phyloP scores from a whole-genome alignment of 2,329 filamentous ascomycete species.

The Trichophyton simii region DNA sequence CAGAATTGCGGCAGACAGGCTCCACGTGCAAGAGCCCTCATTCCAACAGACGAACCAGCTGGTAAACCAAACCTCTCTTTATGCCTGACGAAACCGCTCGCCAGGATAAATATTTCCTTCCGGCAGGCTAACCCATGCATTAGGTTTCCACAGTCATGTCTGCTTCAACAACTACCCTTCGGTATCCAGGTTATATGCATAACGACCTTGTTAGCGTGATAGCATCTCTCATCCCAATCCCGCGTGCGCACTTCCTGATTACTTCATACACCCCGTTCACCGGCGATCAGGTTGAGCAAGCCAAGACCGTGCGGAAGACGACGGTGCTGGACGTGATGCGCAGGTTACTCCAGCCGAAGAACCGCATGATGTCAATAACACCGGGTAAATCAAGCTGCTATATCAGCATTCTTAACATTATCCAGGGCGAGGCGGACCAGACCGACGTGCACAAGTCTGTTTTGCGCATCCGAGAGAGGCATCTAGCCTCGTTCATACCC shows the following conservation, averaged over 20 bases:
- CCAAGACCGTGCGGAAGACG: constrained; percentile 94
- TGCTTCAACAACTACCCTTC: constrained; percentile 85
- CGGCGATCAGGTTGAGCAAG: constrained; percentile 87
- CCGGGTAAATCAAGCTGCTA: constrained; percentile 97
- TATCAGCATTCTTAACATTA: constrained; percentile 97
- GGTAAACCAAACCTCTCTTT: constrained; percentile 37
- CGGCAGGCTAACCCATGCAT: constrained; percentile 8
- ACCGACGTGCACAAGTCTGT: constrained; percentile 97
- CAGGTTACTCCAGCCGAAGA: constrained; percentile 88
- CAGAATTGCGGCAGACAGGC: constrained; percentile 81
- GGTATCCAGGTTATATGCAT: constrained; percentile 99
- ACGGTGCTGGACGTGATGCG: constrained; percentile 98
- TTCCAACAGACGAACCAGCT: constrained; percentile 97
- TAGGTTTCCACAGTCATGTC: constrained; percentile 95
- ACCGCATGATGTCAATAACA: constrained; percentile 95
- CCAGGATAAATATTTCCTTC: background rate
- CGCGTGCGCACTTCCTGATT: constrained; percentile 95
- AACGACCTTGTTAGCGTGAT: constrained; percentile 97
- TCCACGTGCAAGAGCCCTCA: constrained; percentile 90
- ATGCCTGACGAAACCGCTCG: background rate
- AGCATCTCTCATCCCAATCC: constrained; percentile 88
- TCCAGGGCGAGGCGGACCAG: constrained; percentile 94
- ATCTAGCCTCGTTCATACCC: constrained; percentile 90
- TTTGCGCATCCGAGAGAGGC: constrained; percentile 84
- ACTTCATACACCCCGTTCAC: constrained; percentile 98